Conservation (phyloP, 2,329 filamentous ascomycete genomes). For the Diaporthe sp. region DNA sequence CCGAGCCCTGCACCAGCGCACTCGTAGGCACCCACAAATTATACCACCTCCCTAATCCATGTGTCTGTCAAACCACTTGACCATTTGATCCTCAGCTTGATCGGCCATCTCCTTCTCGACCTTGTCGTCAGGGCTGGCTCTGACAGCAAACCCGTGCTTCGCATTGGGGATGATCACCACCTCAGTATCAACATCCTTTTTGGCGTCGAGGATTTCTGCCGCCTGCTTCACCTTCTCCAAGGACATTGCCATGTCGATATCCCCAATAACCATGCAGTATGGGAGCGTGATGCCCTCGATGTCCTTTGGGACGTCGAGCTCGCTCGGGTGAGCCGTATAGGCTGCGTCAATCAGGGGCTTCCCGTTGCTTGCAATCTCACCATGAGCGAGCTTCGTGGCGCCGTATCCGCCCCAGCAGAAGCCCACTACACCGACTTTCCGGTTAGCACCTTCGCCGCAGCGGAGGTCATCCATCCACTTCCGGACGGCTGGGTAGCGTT, state of each 20-base stretch:
- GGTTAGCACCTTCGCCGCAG: background rate
- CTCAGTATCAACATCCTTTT: background rate
- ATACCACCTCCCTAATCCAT: background rate
- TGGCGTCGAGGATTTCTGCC: background rate
- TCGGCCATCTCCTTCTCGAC: background rate
- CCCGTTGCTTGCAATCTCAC: background rate
- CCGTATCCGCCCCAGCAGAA: background rate
- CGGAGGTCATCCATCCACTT: background rate
- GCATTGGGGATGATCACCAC: background rate
- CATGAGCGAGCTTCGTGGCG: background rate
- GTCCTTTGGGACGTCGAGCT: background rate
- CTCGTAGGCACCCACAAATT: background rate
- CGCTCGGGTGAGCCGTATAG: background rate
- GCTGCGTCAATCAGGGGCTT: background rate
- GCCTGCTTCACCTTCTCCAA: background rate
- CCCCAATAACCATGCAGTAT: background rate
- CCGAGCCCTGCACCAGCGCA: too few relatives aligned
- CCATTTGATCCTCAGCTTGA: background rate
- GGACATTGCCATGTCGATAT: background rate
- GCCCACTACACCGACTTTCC: background rate
- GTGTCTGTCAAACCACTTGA: background rate
- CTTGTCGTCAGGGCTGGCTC: background rate
- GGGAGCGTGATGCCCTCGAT: background rate
- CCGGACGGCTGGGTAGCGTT: background rate
- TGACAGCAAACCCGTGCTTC: background rate